Base-by-base conservation (phyloP, 1,284 basidiomycete genomes). In the Cutaneotrichosporon sp. region DNA sequence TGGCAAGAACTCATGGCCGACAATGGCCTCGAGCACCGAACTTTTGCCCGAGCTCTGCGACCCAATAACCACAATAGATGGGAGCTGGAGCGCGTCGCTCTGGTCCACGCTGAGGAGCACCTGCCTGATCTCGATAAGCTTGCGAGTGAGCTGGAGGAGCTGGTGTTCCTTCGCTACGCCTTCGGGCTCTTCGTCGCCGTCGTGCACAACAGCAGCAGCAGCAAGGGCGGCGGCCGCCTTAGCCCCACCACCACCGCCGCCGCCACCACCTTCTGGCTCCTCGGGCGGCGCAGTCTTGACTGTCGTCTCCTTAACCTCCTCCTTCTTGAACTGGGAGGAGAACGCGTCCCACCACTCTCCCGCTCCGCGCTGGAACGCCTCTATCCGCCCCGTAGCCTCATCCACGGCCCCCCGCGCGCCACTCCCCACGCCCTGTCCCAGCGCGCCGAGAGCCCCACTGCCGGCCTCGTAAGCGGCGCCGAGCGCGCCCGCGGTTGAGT, bases 1-100 rank as follows among this genome's bases (percentile, higher is more conserved):
- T 42, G 95, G 97, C 45, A 99, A 82, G 79, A 99, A 99, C 77
- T 99, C 94, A 67, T 97, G 93, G 0, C 95, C 97, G 24, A 99
- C 97, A 67, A 99, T 92, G 2, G 97, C 90, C 79, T 99, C 95
- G 58, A 99, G 82, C 0, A 99, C 97, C 27, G 91, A 95, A 72
- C 92, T 95, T 84, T 99, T 99, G 5, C 95, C 95, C 4, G 92
- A 95, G 77, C 93, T 97, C 81, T 99, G 95, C 73, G 92, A 95
- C 14, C 95, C 95, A 67, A 99, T 92, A 54, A 99, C 97, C 38
- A 99, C 95, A 64, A 99, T 98, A 67, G 92, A 95, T 0, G 95
- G 95, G 14, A 99, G 82, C 68, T 94, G 95, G 71, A 99, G 84
- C 18, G 89, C 86, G 67, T 95, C 93, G 68, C 90, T 94, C 79